Percentiles rank a stretch among this genome's conserved stretches.
Evolutionary conservation across 192 early-diverging fungal genomes (phyloP).

Genomic region (Jimgerdemannia flammicorona): DNA sequence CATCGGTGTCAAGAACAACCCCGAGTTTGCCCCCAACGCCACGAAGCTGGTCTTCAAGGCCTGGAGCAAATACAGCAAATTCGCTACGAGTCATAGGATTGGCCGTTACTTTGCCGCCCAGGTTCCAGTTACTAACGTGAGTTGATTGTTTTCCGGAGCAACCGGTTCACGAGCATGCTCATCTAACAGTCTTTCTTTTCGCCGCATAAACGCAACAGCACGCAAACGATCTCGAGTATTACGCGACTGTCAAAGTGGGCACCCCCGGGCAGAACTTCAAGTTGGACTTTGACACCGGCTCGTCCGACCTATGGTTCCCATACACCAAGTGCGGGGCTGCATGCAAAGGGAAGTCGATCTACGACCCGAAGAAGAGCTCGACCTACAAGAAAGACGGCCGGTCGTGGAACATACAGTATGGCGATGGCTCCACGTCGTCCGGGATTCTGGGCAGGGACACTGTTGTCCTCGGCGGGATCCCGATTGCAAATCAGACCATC

Average conservation of each 20-base stretch:
- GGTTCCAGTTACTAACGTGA: not conserved
- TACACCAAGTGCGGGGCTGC: conserved; percentile 22
- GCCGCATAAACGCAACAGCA: not conserved
- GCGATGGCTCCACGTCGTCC: conserved; percentile 41
- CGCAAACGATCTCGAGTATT: conserved; percentile 21
- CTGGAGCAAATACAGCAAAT: conserved; percentile 14
- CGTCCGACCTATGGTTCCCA: conserved; percentile 63
- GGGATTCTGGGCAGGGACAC: conserved; percentile 46
- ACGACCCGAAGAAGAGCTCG: conserved; percentile 43
- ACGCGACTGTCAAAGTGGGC: conserved; percentile 44
- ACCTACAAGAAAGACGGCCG: conserved; percentile 51
- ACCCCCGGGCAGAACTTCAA: conserved; percentile 64
- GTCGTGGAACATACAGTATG: conserved; percentile 50
- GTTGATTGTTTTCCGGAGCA: not conserved
- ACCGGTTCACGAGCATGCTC: not conserved
- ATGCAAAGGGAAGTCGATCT: conserved; percentile 34
- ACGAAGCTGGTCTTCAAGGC: conserved; percentile 19
- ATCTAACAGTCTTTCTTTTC: not conserved
- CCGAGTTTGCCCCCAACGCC: conserved; percentile 24
- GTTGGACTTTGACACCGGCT: conserved; percentile 71
- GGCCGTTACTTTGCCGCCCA: not conserved
- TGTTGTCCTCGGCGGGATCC: conserved; percentile 56
- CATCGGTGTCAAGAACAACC: conserved; percentile 16
- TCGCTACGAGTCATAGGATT: not conserved
- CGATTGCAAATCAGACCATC: conserved; percentile 55